Evolutionary conservation across 2,329 filamentous ascomycete species (phyloP).

Genomic region (Colletotrichum sp.): DNA sequence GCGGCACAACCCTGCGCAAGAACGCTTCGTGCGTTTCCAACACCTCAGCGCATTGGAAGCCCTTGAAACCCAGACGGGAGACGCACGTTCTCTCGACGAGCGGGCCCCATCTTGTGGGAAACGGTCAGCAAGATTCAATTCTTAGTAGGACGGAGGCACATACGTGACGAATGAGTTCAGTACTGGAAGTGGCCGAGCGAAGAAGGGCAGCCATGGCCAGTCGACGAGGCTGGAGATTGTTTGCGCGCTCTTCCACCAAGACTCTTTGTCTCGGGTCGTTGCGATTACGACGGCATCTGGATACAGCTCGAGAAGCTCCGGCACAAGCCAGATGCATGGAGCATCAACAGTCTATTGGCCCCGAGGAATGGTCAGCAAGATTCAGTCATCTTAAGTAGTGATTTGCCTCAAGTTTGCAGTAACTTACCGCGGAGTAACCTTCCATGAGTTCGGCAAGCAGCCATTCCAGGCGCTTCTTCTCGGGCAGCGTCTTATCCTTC

Average conservation of each 20-base stretch:
- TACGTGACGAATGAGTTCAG: not conserved
- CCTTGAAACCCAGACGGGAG: not conserved
- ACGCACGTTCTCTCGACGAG: not conserved
- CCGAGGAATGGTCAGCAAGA: not conserved
- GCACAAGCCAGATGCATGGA: not conserved
- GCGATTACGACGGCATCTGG: conserved; percentile 26
- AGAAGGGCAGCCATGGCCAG: conserved; percentile 22
- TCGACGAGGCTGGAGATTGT: not conserved
- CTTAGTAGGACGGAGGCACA: not conserved
- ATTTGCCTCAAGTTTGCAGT: not conserved
- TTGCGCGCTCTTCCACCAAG: conserved; percentile 26
- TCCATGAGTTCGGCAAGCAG: not conserved
- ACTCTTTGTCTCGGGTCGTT: conserved; percentile 22
- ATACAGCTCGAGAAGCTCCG: conserved; percentile 21
- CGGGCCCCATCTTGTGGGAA: not conserved
- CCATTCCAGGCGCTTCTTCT: not conserved
- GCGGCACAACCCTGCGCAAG: conserved; percentile 23
- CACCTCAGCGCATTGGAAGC: conserved; percentile 22
- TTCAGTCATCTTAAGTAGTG: not conserved
- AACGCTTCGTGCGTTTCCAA: not conserved
- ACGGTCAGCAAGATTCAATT: not conserved
- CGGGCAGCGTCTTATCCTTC: not conserved
- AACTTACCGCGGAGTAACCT: not conserved
- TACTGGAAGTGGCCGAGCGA: conserved; percentile 19
- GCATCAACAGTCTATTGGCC: not conserved